Base-by-base conservation (phyloP, 192 early-diverging fungal genomes). In the Backusella macrospora region DNA sequence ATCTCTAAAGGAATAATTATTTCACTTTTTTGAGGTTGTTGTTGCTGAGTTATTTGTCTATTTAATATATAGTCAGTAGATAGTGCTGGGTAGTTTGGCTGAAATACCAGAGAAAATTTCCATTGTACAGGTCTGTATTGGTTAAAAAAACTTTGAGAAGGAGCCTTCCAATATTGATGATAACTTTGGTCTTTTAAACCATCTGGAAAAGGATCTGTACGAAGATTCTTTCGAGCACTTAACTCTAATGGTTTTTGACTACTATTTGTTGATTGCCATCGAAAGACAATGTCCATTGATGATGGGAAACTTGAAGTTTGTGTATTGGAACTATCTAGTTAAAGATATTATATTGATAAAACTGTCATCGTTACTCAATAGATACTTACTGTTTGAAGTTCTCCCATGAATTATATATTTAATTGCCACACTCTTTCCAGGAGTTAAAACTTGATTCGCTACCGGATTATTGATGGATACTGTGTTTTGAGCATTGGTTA, bases 1-100 rank as follows among this genome's bases (percentile, higher is more conserved):
- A 59, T 59, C 26, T 23, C 10, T 59, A 59, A 59, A 59, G 52
- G 52, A 59, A 59, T 59, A 59, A 23, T 10, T 12, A 59, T 59
- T 23, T 59, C 52, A 9, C 26, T 21, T 12, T 14, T 59, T 59
- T 59, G 21, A 1, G 21, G 52, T 26, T 59, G 42, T 43, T 6
- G 52, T 46, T 10, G 45, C 4, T 34, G 29, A 34, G 29, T 34
- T 34, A 59, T 9, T 26, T 59, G 52, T 23, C 9, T 12, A 13
- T 26, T 59, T 7, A 59, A 4, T 59, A 23, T 13, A 8, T 23
- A 4, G 10, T 0, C 10, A 10, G 6, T 59, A 9, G 52, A 23
- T 59, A 12, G 0, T 5, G 7, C 26, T 10, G 52, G 52, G 12
- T 59, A 59, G 4, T 26, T 59, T 59, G 12, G 52, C 26, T 59